These are phyloP conservation scores for Thymus mandschuricus DNA, from an alignment of 257 asterid genomes.

Conservation along the genomic window DNA sequence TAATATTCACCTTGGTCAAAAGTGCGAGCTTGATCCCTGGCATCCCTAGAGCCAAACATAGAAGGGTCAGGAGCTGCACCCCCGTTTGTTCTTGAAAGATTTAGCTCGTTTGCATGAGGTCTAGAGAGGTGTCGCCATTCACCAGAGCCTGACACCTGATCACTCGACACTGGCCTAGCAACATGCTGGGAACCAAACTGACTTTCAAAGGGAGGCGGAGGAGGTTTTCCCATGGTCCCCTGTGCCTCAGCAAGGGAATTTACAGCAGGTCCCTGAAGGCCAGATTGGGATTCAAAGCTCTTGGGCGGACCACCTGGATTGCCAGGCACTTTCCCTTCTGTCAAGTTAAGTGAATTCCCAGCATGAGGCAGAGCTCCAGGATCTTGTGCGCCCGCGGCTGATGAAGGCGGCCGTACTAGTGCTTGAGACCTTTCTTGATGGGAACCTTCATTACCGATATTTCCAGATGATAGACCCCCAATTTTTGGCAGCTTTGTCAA, in stretches of 20 bases:
- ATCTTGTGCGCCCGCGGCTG: conserved; percentile 35
- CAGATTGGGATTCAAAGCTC: conserved; percentile 39
- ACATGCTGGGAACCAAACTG: conserved; percentile 46
- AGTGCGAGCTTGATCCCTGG: conserved; percentile 46
- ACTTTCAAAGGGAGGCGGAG: conserved; percentile 49
- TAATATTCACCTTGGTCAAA: conserved; percentile 59
- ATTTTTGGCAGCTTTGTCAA: conserved; percentile 33
- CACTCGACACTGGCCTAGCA: conserved; percentile 42
- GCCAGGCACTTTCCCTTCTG: conserved; percentile 56
- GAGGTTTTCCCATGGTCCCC: conserved; percentile 57
- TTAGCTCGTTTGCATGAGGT: conserved; percentile 44
- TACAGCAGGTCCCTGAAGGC: conserved; percentile 44
- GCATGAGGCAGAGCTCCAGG: no score
- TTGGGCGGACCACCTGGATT: conserved; percentile 54
- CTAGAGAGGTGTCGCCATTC: conserved; percentile 49
- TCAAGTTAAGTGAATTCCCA: no score
- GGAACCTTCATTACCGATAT: conserved; percentile 34
- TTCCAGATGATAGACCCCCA: conserved; percentile 36
- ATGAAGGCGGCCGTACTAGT: conserved; percentile 42
- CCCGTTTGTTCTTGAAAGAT: conserved; percentile 45
- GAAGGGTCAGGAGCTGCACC: conserved; percentile 46
- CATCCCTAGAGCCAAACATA: conserved; percentile 49
- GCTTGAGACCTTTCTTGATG: conserved; percentile 39
- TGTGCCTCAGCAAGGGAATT: conserved; percentile 42
- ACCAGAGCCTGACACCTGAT: conserved; percentile 47